Conservation (phyloP, 1,139 yeast species). For the Debaryomyces robertsiae region DNA sequence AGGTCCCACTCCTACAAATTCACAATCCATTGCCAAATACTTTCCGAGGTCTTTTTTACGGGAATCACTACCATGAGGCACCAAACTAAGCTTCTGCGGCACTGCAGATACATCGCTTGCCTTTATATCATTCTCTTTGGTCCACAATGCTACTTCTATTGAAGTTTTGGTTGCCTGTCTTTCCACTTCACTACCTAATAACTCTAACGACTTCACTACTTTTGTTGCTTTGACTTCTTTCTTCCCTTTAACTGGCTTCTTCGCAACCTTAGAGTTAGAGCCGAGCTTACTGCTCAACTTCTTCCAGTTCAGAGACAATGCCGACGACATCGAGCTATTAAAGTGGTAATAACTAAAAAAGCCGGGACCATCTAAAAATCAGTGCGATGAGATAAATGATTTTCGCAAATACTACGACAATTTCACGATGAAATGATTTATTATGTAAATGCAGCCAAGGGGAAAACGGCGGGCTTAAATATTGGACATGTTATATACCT, state of each 20-base stretch:
- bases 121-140: constrained; percentile 27
- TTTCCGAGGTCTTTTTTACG: constrained; percentile 57
- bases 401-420: no score
- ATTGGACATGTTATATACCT: constrained; percentile 40
- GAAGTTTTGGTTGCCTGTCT: constrained; percentile 17
- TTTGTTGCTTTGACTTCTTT: constrained; percentile 3
- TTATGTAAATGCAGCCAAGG: neutral
- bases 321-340: constrained; percentile 17
- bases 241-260: constrained; percentile 9
- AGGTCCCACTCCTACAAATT: constrained; percentile 88
- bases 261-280: constrained; percentile 22
- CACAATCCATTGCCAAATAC: constrained; percentile 86
- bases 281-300: constrained; percentile 29
- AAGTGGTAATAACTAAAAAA: no score
- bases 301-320: constrained; percentile 41
- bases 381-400: constrained; percentile 11
- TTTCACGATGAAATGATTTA: no score
- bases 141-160: constrained; percentile 35
- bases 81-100: constrained; percentile 2
- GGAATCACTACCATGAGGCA: constrained; percentile 16
- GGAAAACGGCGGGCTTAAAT: neutral
- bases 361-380: no score
- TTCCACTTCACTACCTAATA: neutral
- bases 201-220: neutral
- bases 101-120: constrained; percentile 17